phyloP scores from a whole-genome alignment of 805 yeast genomes.

The Candida ponderosae region DNA sequence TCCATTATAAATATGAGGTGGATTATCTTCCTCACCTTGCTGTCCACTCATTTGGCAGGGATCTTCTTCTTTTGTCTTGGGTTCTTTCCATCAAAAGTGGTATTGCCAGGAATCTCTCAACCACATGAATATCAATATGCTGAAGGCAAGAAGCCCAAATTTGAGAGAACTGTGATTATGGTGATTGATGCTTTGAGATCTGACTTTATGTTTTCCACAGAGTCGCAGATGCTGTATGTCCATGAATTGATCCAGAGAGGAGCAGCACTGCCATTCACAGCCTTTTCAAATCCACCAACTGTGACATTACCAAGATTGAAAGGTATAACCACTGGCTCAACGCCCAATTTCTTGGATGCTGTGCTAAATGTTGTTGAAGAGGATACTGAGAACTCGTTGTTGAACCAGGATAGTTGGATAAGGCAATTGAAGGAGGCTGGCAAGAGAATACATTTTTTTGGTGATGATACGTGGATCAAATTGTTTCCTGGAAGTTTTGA shows the following conservation, averaged over 20 bases:
- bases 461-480: constrained; percentile 97
- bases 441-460: constrained; percentile 67
- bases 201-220: constrained; percentile 68
- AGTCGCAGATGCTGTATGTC: constrained; percentile 58
- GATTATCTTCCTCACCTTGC: too few species aligned
- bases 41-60: constrained; percentile 53
- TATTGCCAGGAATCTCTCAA: constrained; percentile 52
- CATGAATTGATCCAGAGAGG: constrained; percentile 62
- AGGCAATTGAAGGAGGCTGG: constrained; percentile 42
- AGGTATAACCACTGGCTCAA: constrained; percentile 90
- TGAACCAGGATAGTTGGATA: constrained; percentile 83
- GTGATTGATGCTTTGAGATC: constrained; percentile 91
- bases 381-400: constrained; percentile 59
- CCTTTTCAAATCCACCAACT: constrained; percentile 91
- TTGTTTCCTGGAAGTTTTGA: constrained; percentile 70
- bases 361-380: constrained; percentile 90
- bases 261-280: constrained; percentile 80
- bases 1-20: too few species aligned
- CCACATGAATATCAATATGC: constrained; percentile 22
- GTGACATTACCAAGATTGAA: constrained; percentile 92
- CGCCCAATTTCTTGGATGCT: constrained; percentile 92
- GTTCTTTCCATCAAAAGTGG: constrained; percentile 85
- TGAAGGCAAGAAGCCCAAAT: constrained; percentile 34
- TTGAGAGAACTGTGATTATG: constrained; percentile 66
- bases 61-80: constrained; percentile 66